Base-by-base conservation (phyloP, 208 protist species). In the Leishmania amazonensis region DNA sequence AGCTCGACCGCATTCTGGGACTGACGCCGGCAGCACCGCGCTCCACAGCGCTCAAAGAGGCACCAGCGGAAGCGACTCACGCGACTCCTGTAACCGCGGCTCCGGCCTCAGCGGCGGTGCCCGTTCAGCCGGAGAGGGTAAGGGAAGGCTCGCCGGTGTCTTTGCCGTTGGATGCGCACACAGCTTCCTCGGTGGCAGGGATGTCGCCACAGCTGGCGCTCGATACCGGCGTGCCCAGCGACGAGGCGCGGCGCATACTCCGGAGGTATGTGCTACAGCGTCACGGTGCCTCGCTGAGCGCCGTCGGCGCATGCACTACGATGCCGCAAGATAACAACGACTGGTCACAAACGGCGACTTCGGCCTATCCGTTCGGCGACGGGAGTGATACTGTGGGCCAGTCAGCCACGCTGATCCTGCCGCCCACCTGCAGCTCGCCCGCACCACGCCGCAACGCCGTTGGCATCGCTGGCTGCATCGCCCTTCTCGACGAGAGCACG, bases 381-480 rank as follows among this genome's bases (percentile, higher is more conserved):
- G n/a, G 19, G 73, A 38, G 38, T 1, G 74, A 64, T 24, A 65
- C 31, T 54, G 42, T 76, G 24, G 76, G 78, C 2, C 83, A 80
- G n/a, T 58, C 76, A 42, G 87, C 86, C 2, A 79, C 75, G 38
- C 80, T 89, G 13, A 75, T 89, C 17, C 73, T 89, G 47, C 86
- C 86, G 1, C 51, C 76, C 71, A 54, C 79, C 57, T 73, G 80
- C n/a, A 80, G 81, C 7, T 75, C 83, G 13, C 78, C 76, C 24
- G 79, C 65, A 11, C 82, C 80, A 49, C 73, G 87, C n/a, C 89
- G 90, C 78, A 91, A 92, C 71, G 86, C 89, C 17, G 73, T 95
- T 31, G 91, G 91, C 75, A 88, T 95, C 62, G 86, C 92, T 24
- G 84, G 87, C 68, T 94, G 90, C 79, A 86, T 92, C 28, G 80